Evolutionary conservation across 1,284 basidiomycete genomes (phyloP), one percentile per base, ranked within the genome.

Genomic region (Microbotryum silenes-acaulis): DNA sequence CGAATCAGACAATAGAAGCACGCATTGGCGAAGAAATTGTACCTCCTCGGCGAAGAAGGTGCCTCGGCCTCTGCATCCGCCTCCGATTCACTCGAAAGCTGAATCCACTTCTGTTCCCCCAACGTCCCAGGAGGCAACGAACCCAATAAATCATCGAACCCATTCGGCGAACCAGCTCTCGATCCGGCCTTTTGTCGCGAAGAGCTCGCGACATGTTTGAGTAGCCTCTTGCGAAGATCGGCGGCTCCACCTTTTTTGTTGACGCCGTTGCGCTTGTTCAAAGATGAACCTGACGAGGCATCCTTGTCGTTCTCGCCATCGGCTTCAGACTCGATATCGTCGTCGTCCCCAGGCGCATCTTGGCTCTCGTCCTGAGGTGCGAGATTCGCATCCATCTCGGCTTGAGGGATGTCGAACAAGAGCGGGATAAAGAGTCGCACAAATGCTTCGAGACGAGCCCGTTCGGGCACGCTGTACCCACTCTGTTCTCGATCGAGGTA

Each of bases 1-100:
- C 94, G 85, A 70, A 97, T 75, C 65, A 97, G 77, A 23, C 91
- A 88, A 78, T 97, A 98, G 76, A 92, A 91, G 50, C 89, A 87
- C 64, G 89, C 89, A 77, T 96, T 94, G 64, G 85, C 85, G 77
- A 94, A 97, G 78, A 97, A 93, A 46, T 80, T 67, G 56, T 59
- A 65, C 59, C 54, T 55, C 50, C 68, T 48, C 45, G 56, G 57
- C 20, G 65, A 56, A 46, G 64, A 55, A 4, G 57, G 37, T 25
- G 61, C 61, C 29, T 63, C 60, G 8, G 58, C 60, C 6, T 50
- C 58, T 3, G 57, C 56, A 12, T 33, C 59, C 18, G 47, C 54
- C 12, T 57, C 61, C 3, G 60, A 44, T 20, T 62, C 65, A 16
- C 52, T 62, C 20, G 56, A 60, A 9, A 68, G 48, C 20, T 51